phyloP scores from a whole-genome alignment of 2,329 filamentous ascomycete genomes.

The Claviceps digitariae region DNA sequence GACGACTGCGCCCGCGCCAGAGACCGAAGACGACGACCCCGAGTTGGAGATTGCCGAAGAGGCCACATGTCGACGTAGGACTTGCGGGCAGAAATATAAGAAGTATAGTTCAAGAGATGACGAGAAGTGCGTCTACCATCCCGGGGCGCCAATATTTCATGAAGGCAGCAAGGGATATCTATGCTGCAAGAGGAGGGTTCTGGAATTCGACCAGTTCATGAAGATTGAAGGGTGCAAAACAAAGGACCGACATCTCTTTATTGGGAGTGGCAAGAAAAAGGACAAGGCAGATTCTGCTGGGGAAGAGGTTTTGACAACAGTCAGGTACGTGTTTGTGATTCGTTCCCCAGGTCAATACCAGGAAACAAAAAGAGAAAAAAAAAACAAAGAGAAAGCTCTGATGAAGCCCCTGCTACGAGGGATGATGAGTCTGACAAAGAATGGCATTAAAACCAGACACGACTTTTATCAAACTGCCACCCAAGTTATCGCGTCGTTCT shows the following conservation, averaged over 20 bases:
- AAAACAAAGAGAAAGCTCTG: neutral
- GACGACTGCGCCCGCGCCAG: slow-evolving; percentile 48
- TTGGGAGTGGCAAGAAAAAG: slow-evolving; percentile 60
- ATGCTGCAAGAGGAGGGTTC: slow-evolving; percentile 87
- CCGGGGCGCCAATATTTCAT: slow-evolving; percentile 85
- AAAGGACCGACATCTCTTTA: slow-evolving; percentile 70
- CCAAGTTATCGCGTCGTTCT: slow-evolving; percentile 79
- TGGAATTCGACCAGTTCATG: slow-evolving; percentile 98
- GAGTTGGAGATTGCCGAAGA: slow-evolving; percentile 58
- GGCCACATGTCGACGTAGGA: slow-evolving; percentile 62
- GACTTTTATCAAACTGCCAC: slow-evolving; percentile 92
- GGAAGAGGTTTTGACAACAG: slow-evolving; percentile 66
- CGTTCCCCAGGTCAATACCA: neutral
- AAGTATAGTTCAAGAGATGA: slow-evolving; percentile 45
- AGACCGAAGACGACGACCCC: slow-evolving; percentile 81
- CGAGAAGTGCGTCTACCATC: slow-evolving; percentile 79
- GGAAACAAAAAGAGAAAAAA: neutral
- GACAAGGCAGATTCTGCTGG: slow-evolving; percentile 30
- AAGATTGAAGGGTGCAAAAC: slow-evolving; percentile 84
- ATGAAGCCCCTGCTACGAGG: neutral
- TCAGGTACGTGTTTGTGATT: slow-evolving; percentile 42
- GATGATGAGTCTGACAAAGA: neutral
- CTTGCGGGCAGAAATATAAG: slow-evolving; percentile 56
- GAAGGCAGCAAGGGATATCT: slow-evolving; percentile 97
- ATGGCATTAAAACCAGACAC: slow-evolving; percentile 24